Conservation (phyloP, 2,329 filamentous ascomycete species). For the Colletotrichum orchidophilum region DNA sequence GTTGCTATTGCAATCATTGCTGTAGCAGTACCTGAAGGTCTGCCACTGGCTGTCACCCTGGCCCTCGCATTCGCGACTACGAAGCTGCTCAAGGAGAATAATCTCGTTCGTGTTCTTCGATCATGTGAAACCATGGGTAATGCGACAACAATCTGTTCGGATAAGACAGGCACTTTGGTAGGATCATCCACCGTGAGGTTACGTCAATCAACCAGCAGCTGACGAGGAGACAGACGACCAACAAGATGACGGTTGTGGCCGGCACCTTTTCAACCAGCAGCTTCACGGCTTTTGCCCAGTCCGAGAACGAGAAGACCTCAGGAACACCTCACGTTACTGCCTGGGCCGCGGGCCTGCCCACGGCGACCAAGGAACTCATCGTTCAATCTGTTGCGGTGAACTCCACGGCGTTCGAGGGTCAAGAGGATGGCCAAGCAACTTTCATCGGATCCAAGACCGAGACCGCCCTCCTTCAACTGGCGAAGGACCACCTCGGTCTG, state of each 20-base stretch:
- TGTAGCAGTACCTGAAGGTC: conserved; percentile 72
- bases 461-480: conserved; percentile 76
- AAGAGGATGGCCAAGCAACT: conserved; percentile 63
- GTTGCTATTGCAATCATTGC: conserved; percentile 73
- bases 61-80: conserved; percentile 75
- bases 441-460: conserved; percentile 84
- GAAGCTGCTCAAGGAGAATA: conserved; percentile 75
- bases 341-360: conserved; percentile 20
- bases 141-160: conserved; percentile 79
- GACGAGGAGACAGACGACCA: conserved; percentile 35
- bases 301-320: conserved; percentile 67
- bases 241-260: conserved; percentile 40
- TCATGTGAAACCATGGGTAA: conserved; percentile 80
- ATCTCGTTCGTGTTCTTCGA: conserved; percentile 74
- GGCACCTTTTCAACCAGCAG: conserved; percentile 51
- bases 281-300: conserved; percentile 54
- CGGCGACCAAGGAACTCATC: conserved; percentile 47
- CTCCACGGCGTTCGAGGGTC: conserved; percentile 75
- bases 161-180: conserved; percentile 43
- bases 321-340: background rate
- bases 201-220: background rate
- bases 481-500: conserved; percentile 73
- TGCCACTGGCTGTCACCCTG: conserved; percentile 73
- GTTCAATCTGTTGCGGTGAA: conserved; percentile 73
- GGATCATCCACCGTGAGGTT: background rate